Conservation (phyloP, 331 rosid genomes). For the Quercus phellos region DNA sequence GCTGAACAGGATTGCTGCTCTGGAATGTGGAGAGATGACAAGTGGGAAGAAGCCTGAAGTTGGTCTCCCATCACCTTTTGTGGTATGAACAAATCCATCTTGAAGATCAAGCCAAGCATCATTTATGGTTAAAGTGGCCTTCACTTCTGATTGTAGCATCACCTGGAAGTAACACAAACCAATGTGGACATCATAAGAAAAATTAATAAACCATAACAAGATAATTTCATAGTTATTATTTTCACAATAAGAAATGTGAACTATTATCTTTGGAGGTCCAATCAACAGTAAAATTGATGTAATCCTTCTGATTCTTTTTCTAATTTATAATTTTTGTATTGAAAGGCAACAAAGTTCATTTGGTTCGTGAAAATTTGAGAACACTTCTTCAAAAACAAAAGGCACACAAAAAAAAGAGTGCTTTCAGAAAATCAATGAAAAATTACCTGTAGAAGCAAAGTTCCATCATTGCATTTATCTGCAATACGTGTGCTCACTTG, state of each 20-base stretch:
- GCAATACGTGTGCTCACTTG: slow-evolving; percentile 73
- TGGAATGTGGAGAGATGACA: slow-evolving; percentile 75
- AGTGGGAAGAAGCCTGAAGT: slow-evolving; percentile 75
- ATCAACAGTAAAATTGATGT: too few species aligned
- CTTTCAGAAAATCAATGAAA: slow-evolving; percentile 18
- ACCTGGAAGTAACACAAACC: slow-evolving; percentile 56
- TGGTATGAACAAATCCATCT: slow-evolving; percentile 83
- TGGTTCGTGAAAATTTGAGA: not conserved
- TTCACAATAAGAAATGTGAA: not conserved
- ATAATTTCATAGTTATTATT: not conserved
- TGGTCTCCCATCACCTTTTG: slow-evolving; percentile 65
- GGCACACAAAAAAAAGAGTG: not conserved
- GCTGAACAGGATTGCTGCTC: slow-evolving; percentile 79
- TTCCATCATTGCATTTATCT: slow-evolving; percentile 91
- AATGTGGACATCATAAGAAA: slow-evolving; percentile 6
- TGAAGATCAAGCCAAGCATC: slow-evolving; percentile 99
- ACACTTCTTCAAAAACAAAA: slow-evolving; percentile 13
- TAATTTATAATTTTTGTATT: not conserved
- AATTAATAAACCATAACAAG: not conserved
- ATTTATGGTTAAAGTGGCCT: slow-evolving; percentile 69
- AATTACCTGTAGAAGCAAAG: slow-evolving; percentile 87
- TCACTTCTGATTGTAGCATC: slow-evolving; percentile 87
- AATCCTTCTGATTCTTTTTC: too few species aligned
- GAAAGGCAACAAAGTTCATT: not conserved
- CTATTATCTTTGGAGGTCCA: not conserved